phyloP scores from a whole-genome alignment of 2,329 filamentous ascomycete genomes.

The Beauveria sp. region DNA sequence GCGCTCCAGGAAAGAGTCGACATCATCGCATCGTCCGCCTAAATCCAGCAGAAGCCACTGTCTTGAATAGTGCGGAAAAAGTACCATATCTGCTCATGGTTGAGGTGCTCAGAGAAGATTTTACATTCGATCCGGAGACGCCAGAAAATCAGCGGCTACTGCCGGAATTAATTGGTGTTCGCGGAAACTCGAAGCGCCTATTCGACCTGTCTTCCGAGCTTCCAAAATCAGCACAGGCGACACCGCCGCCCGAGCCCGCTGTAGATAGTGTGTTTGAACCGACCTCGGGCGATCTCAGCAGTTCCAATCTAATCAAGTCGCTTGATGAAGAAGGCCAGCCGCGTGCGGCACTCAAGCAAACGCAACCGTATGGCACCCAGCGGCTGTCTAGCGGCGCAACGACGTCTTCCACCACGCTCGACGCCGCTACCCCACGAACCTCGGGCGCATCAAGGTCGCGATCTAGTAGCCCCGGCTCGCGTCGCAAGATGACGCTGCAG shows the following conservation, averaged over 20 bases:
- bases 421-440: conserved; percentile 58
- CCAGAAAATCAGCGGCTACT: conserved; percentile 64
- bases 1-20: conserved; percentile 64
- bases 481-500: conserved; percentile 54
- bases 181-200: conserved; percentile 50
- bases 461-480: conserved; percentile 56
- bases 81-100: conserved; percentile 82
- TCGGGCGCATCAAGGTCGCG: conserved; percentile 62
- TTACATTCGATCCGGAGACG: conserved; percentile 71
- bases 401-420: conserved; percentile 51
- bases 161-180: conserved; percentile 47
- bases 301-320: conserved; percentile 59
- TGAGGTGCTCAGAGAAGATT: conserved; percentile 73
- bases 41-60: conserved; percentile 77
- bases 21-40: conserved; percentile 79
- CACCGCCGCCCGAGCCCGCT: conserved; percentile 35
- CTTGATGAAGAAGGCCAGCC: conserved; percentile 39
- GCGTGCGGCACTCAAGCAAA: conserved; percentile 21
- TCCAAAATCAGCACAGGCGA: conserved; percentile 40
- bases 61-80: conserved; percentile 79
- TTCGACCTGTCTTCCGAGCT: conserved; percentile 63
- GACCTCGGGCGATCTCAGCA: conserved; percentile 69
- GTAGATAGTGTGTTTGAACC: conserved; percentile 78
- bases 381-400: conserved; percentile 55
- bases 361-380: conserved; percentile 31